Evolutionary conservation across 768 basidiomycete genomes (phyloP).

Genomic region (Leccinellum luteum): DNA sequence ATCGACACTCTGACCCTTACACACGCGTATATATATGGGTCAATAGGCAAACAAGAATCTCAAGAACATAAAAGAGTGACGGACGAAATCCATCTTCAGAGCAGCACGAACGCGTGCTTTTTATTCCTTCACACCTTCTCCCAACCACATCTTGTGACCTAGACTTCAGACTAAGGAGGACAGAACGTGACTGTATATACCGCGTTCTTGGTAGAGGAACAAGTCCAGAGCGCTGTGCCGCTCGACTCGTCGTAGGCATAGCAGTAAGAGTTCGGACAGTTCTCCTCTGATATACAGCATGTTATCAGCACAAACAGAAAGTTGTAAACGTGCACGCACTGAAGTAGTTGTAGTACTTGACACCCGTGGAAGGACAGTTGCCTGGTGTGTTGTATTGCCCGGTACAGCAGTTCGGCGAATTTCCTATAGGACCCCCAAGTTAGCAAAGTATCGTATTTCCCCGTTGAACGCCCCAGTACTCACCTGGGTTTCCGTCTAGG

Average conservation of each 20-base stretch:
- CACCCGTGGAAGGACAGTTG: conserved; percentile 53
- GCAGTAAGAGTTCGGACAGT: conserved; percentile 47
- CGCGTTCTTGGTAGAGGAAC: conserved; percentile 32
- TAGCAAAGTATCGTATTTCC: conserved; percentile 11
- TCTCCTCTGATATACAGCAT: conserved; percentile 30
- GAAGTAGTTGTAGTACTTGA: conserved; percentile 44
- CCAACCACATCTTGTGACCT: background rate
- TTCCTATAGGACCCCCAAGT: conserved; percentile 30
- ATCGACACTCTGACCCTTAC: too few relatives aligned
- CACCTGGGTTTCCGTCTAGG: conserved; percentile 32
- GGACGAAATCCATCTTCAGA: too few relatives aligned
- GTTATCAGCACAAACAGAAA: background rate
- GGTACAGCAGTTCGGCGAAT: conserved; percentile 66
- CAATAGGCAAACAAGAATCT: too few relatives aligned
- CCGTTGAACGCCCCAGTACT: too few relatives aligned
- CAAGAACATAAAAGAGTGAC: too few relatives aligned
- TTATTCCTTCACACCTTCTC: background rate
- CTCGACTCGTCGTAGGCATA: conserved; percentile 52
- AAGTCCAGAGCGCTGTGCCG: conserved; percentile 46
- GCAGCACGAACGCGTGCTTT: too few relatives aligned
- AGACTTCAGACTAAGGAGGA: conserved; percentile 24
- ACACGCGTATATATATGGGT: too few relatives aligned
- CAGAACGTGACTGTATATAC: conserved; percentile 49
- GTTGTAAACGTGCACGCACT: conserved; percentile 29
- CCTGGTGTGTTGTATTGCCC: conserved; percentile 49